Evolutionary conservation across 2,329 filamentous ascomycete species (phyloP).

Genomic region (Didymella sp.): DNA sequence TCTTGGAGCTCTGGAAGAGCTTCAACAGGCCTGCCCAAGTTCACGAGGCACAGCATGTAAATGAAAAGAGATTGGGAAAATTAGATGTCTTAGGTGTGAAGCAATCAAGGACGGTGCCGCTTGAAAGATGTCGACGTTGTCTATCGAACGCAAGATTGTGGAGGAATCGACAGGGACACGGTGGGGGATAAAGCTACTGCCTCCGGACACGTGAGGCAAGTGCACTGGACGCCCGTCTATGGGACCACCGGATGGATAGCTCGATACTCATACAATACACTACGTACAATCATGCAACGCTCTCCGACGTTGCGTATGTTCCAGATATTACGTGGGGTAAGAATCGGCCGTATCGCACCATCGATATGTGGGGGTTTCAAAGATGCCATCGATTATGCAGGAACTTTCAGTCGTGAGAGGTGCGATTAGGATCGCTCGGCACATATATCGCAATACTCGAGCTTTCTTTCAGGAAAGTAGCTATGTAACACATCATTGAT

Average conservation of each 20-base stretch:
- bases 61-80: conserved; percentile 9
- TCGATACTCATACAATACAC: too few species aligned
- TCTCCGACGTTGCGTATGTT: neutral
- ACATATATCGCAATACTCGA: too few species aligned
- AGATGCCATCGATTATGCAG: neutral
- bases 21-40: neutral
- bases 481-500: neutral
- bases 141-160: neutral
- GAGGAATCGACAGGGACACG: neutral
- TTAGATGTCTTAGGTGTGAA: conserved; percentile 5
- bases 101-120: conserved; percentile 1
- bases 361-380: neutral
- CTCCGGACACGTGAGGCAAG: too few species aligned
- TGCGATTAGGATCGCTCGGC: too few species aligned
- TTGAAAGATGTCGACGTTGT: neutral
- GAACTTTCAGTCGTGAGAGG: neutral
- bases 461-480: neutral
- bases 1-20: conserved; percentile 1
- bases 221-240: too few species aligned
- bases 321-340: neutral
- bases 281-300: too few species aligned
- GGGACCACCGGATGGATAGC: too few species aligned
- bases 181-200: too few species aligned
- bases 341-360: neutral
- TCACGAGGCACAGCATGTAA: conserved; percentile 9